phyloP scores from a whole-genome alignment of 1,284 basidiomycete genomes.

The Mrakiaceae sp. region DNA sequence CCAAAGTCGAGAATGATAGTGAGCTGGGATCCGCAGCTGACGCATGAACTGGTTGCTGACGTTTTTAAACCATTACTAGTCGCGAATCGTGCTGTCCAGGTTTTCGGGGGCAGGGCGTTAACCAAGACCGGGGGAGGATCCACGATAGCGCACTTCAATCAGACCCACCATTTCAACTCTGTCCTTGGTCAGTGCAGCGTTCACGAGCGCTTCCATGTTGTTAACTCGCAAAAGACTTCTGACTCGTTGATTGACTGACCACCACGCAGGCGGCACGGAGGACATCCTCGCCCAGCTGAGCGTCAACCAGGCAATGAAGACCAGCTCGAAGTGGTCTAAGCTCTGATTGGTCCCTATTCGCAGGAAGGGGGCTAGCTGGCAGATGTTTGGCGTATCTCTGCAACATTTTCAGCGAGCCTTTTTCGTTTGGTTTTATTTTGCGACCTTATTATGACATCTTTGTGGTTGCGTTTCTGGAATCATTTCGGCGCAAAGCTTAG shows the following conservation, averaged over 20 bases:
- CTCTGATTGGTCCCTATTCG: not conserved
- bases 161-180: constrained; percentile 46
- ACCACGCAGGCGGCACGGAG: constrained; percentile 29
- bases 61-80: constrained; percentile 15
- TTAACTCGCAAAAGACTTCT: constrained; percentile 45
- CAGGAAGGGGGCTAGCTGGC: not conserved
- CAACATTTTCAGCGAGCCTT: not conserved
- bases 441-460: too few species aligned
- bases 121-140: constrained; percentile 52
- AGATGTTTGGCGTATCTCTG: not conserved
- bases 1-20: constrained; percentile 30
- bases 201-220: constrained; percentile 32
- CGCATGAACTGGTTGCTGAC: too few species aligned
- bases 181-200: constrained; percentile 23
- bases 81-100: constrained; percentile 38
- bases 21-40: too few species aligned
- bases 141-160: constrained; percentile 38
- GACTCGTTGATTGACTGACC: constrained; percentile 35
- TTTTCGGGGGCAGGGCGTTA: constrained; percentile 42
- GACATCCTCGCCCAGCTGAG: constrained; percentile 43
- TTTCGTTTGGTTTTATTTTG: not conserved
- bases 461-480: too few species aligned
- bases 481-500: too few species aligned
- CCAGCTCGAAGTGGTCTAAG: constrained; percentile 33
- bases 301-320: constrained; percentile 38